Base-by-base conservation (phyloP, 805 yeast genomes). In the Blastobotrys muscicola region DNA sequence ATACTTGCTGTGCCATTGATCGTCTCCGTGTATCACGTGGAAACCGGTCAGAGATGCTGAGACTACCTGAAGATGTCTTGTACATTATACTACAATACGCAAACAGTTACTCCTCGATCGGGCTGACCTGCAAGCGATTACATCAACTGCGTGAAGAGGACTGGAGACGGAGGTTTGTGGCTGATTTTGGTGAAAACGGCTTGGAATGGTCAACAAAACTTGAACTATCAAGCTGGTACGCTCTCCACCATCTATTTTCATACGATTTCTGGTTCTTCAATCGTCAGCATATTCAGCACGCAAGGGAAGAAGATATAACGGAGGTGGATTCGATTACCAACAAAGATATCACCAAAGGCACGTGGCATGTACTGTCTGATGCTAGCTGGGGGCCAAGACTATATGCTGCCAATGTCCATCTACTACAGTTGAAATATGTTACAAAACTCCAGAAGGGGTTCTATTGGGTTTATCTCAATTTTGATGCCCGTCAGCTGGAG, bases 401-500 rank as follows among this genome's bases (percentile, higher is more conserved):
- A 33, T 34, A 45, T 34, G 53, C 51, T 10, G 39, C 51, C 3
- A 45, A 45, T 34, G 53, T 50, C 4, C 40, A 38, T 5, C 38
- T 41, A 33, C 40, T 50, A 20, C 49, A 45, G 20, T 42, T 50
- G 33, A 39, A 46, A 16, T 41, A 45, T 26, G 32, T 38, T 5
- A 39, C 43, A 23, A 32, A 31, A 3, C 41, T 45, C 26, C 35
- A 32, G 13, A 43, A 42, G 2, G 45, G 46, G 8, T 36, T 14
- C 20, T 42, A 40, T 39, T 20, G 34, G 13, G 46, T 35, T 3
- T 39, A 20, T 9, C 31, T 44, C 30, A 39, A 40, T 34, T 9
- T 44, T 9, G 31, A 38, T 9, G 40, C 40, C 15, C 20, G 23
- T 29, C 16, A 39, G 12, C 29, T 38, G 29, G 43, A 39, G 16